Evolutionary conservation across 305 asterid species (phyloP), one percentile per base, ranked within the genome.

Genomic region (Ilex paraguariensis): DNA sequence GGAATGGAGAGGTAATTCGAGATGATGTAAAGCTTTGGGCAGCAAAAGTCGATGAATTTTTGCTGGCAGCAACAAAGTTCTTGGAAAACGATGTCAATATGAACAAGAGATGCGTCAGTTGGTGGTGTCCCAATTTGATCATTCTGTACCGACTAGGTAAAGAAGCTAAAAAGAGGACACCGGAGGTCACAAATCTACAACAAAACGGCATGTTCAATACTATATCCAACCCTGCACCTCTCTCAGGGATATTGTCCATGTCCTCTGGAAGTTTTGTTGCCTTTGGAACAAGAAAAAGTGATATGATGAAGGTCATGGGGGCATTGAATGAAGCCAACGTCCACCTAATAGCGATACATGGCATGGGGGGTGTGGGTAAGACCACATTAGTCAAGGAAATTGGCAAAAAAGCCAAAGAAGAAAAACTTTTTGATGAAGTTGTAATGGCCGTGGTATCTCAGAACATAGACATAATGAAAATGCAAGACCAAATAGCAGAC

Each of bases 401-500:
- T 13, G 46, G 48, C n/a, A 48, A 61, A 32, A 13, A 42, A 31
- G 57, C 17, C 13, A 49, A 13, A 9, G 56, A 61, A n/a, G 42
- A 33, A 1, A 10, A 10, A 11, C 16, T 61, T 5, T 49, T 61
- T 61, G 45, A 61, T 2, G 31, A 48, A 11, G 57, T 49, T 32
- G 56, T n/a, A 9, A 31, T 49, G 57, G 65, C 14, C 33, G 57
- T 61, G 48, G 65, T 61, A 10, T 42, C n/a, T 4, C 48, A 31
- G 36, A 15, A 49, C 1, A 17, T 13, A 31, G 31, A 61, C 8
- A 10, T 15, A 3, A 31, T 8, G 17, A 49, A 4, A 28, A 48
- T 61, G 11, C 48, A 61, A 39, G 15, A 9, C 8, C 55, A 61
- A n/a, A 61, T 60, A 44, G 64, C 56, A 31, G 64, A 56, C 30